A percentile compares a stretch with the other conserved stretches of the same genome.
Conservation (phyloP, 495 filamentous ascomycete species). For the Penicillium cataractarum region DNA sequence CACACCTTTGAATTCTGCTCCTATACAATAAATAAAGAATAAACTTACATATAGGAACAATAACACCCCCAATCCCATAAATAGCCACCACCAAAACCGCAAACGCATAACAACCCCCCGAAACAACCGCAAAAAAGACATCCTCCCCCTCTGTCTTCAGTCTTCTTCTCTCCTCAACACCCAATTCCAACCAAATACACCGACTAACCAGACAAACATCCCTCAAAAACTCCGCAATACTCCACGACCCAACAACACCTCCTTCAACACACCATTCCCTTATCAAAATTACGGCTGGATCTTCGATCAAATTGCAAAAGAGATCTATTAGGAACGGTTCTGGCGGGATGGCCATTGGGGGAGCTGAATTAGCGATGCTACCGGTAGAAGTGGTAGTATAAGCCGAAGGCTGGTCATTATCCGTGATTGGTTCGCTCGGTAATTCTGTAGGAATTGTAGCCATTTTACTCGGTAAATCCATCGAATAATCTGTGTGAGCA, state of each 20-base stretch:
- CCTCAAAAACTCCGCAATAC: background rate
- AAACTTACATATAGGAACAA: conserved; percentile 1
- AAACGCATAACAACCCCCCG: background rate
- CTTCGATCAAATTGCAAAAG: background rate
- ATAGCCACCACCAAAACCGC: background rate
- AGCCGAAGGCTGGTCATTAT: background rate
- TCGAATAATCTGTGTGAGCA: too few relatives aligned
- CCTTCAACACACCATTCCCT: background rate
- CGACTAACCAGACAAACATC: background rate
- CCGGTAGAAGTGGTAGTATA: background rate
- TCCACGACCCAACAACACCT: background rate
- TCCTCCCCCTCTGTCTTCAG: background rate
- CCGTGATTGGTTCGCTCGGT: background rate
- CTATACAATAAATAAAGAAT: background rate
- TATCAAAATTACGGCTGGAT: background rate
- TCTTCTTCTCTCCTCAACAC: background rate
- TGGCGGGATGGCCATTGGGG: background rate
- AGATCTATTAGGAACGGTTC: conserved; percentile 1
- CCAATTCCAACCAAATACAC: background rate
- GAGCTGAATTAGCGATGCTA: background rate
- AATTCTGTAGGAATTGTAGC: too few relatives aligned
- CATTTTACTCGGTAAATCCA: too few relatives aligned
- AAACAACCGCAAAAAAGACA: conserved; percentile 5
- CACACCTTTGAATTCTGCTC: too few relatives aligned
- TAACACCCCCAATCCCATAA: background rate